Evolutionary conservation across 106 monocot genomes (phyloP).

Genomic region (Amphibolis antarctica): DNA sequence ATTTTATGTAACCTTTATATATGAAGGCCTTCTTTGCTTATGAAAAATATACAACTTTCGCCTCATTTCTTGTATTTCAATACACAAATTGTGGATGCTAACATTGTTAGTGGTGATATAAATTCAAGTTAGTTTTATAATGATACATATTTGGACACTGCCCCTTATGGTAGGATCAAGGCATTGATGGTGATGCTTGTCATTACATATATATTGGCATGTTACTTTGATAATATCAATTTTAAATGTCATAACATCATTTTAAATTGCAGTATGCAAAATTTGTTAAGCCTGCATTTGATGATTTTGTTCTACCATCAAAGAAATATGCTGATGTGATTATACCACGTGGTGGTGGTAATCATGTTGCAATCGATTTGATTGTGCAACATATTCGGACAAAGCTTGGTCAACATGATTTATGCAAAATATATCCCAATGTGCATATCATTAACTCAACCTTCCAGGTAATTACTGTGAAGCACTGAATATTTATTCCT

Average conservation of each 20-base stretch:
- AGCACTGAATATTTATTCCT: too few species aligned
- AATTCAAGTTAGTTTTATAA: too few species aligned
- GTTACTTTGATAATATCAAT: background rate
- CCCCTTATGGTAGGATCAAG: too few species aligned
- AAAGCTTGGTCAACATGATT: constrained; percentile 86
- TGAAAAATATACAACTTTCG: too few species aligned
- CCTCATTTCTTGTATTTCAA: too few species aligned
- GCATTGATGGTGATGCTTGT: too few species aligned
- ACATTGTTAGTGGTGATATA: too few species aligned
- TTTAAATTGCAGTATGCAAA: constrained; percentile 52
- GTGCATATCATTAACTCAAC: constrained; percentile 78
- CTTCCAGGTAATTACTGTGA: constrained; percentile 53
- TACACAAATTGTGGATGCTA: too few species aligned
- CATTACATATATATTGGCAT: background rate
- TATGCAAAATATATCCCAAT: constrained; percentile 87
- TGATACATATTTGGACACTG: too few species aligned
- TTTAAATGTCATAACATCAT: background rate
- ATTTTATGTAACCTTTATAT: too few species aligned
- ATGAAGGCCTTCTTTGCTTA: too few species aligned
- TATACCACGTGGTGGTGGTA: constrained; percentile 86
- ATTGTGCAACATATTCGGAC: constrained; percentile 91
- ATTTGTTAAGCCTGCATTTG: constrained; percentile 95
- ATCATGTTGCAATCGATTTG: constrained; percentile 87
- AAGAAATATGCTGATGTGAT: constrained; percentile 99
- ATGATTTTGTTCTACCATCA: constrained; percentile 87